Percentiles rank a stretch among this genome's conserved stretches.
phyloP scores from a whole-genome alignment of 2,329 filamentous ascomycete species.

The Claviceps pusilla region DNA sequence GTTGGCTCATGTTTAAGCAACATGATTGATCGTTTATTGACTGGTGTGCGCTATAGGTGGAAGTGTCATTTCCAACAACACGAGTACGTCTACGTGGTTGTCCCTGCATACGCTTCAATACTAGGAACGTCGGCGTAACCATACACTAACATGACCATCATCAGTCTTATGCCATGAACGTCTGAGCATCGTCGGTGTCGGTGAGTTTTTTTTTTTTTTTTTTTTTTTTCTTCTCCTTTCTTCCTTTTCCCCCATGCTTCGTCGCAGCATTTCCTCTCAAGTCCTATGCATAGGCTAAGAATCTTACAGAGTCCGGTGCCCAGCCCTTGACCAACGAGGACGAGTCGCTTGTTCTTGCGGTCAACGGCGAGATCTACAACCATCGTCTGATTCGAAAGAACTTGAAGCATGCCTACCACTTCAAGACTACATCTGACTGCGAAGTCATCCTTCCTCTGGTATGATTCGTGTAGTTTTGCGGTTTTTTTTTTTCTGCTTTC shows the following conservation, averaged over 20 bases:
- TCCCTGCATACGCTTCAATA: too few relatives aligned
- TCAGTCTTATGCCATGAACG: slow-evolving; percentile 91
- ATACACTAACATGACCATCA: slow-evolving; percentile 11
- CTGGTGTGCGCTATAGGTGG: slow-evolving; percentile 44
- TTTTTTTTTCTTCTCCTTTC: too few relatives aligned
- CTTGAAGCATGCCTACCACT: slow-evolving; percentile 73
- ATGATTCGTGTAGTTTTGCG: slow-evolving; percentile 20
- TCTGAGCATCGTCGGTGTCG: slow-evolving; percentile 92
- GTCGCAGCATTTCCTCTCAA: neutral
- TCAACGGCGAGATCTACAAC: slow-evolving; percentile 99
- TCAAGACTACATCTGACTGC: slow-evolving; percentile 98
- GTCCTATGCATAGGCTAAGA: slow-evolving; percentile 7
- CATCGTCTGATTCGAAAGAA: slow-evolving; percentile 85
- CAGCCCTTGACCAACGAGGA: slow-evolving; percentile 92
- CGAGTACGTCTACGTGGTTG: slow-evolving; percentile 48
- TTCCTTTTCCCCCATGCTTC: neutral
- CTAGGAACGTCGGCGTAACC: too few relatives aligned
- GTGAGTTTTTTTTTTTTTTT: slow-evolving; percentile 33
- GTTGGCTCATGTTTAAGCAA: neutral
- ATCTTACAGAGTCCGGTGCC: slow-evolving; percentile 64
- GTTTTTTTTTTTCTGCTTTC: neutral
- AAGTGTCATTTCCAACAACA: slow-evolving; percentile 77
- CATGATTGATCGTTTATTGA: neutral
- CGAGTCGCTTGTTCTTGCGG: slow-evolving; percentile 73
- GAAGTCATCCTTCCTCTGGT: slow-evolving; percentile 97